Evolutionary conservation across 805 yeast genomes (phyloP).

Genomic region (Scheffersomyces coipomensis): DNA sequence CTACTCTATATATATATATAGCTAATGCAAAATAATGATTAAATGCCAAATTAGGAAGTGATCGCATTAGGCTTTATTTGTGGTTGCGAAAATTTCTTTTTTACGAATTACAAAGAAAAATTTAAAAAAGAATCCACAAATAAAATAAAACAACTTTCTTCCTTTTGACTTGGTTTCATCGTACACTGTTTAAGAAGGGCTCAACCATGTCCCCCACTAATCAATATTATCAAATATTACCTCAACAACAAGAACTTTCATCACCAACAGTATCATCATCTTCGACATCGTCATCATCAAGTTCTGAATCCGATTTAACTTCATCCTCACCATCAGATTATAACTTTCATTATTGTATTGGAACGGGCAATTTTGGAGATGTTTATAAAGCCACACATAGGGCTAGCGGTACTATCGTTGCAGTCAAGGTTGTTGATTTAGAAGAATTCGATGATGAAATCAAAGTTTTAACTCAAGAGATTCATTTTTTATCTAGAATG

Average conservation of each 20-base stretch:
- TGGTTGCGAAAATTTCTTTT: background rate
- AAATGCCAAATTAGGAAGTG: background rate
- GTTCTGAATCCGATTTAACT: too few relatives aligned
- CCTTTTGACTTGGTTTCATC: too few relatives aligned
- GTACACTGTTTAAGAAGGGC: too few relatives aligned
- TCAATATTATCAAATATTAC: too few relatives aligned
- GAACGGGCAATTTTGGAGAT: slow-evolving; percentile 85
- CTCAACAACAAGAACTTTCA: too few relatives aligned
- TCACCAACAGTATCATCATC: background rate
- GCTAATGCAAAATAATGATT: background rate
- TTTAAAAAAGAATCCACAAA: too few relatives aligned
- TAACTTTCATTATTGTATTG: slow-evolving; percentile 55
- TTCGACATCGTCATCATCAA: background rate
- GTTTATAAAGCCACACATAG: slow-evolving; percentile 62
- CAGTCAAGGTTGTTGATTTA: slow-evolving; percentile 81
- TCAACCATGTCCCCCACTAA: too few relatives aligned
- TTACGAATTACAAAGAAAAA: background rate
- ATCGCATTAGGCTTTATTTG: background rate
- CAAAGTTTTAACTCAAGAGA: slow-evolving; percentile 69
- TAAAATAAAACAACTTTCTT: too few relatives aligned
- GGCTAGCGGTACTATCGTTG: slow-evolving; percentile 45
- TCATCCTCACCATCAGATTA: background rate
- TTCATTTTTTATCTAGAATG: slow-evolving; percentile 67
- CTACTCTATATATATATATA: background rate
- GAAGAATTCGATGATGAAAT: slow-evolving; percentile 81